A percentile compares a stretch with the other conserved stretches of the same genome.
These are phyloP conservation scores for Penicillium paradoxum DNA, from an alignment of 495 filamentous ascomycete genomes.

Conservation along the genomic window DNA sequence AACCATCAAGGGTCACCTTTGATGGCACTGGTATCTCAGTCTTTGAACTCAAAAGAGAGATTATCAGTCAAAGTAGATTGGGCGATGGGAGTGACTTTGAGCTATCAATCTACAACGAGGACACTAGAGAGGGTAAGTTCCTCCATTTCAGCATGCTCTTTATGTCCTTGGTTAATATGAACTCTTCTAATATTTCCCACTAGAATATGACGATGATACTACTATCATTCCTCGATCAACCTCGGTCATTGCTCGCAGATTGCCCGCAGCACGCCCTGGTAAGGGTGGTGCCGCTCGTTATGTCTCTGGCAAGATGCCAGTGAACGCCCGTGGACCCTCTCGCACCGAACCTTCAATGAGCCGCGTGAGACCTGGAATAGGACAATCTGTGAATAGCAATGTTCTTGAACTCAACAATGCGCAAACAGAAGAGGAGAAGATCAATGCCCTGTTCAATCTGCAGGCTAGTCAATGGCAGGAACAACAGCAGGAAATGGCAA, in stretches of 20 bases:
- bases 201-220: conserved; percentile 96
- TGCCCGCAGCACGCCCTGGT: conserved; percentile 75
- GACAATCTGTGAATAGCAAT: conserved; percentile 46
- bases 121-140: conserved; percentile 76
- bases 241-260: conserved; percentile 81
- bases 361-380: conserved; percentile 35
- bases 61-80: conserved; percentile 88
- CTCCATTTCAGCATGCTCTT: neutral
- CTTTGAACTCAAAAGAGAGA: conserved; percentile 97
- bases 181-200: conserved; percentile 6
- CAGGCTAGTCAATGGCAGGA: conserved; percentile 82
- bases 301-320: conserved; percentile 94
- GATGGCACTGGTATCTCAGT: conserved; percentile 98
- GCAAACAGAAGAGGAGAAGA: conserved; percentile 84
- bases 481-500: conserved; percentile 86
- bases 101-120: conserved; percentile 84
- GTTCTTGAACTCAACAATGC: conserved; percentile 60
- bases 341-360: conserved; percentile 63
- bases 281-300: conserved; percentile 89
- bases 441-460: conserved; percentile 81
- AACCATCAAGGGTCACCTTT: conserved; percentile 89
- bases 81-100: conserved; percentile 98
- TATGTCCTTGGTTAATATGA: neutral
- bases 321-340: conserved; percentile 75
- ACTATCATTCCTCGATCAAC: conserved; percentile 91